Conservation (phyloP, 2,329 filamentous ascomycete genomes). For the Colletotrichum simmondsii region DNA sequence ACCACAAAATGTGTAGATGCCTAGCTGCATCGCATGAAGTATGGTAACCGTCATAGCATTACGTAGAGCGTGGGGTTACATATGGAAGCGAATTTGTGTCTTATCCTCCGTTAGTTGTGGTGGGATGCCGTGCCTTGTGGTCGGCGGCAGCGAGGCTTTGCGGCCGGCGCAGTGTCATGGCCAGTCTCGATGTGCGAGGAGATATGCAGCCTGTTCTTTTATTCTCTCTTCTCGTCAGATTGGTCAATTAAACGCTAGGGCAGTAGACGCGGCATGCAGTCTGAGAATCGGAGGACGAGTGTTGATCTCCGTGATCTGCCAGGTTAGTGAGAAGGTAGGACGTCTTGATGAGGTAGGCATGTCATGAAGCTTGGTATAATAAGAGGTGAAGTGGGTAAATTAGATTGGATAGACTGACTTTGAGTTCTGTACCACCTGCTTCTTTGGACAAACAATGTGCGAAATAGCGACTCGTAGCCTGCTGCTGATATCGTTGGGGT, state of each 20-base stretch:
- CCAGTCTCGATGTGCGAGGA: not conserved
- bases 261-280: not conserved
- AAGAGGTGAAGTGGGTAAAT: not conserved
- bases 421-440: not conserved
- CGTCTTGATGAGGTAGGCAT: not conserved
- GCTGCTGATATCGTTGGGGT: not conserved
- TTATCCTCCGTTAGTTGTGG: conserved; percentile 2
- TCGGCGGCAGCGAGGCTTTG: not conserved
- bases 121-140: not conserved
- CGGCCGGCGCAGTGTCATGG: not conserved
- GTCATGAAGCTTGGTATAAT: not conserved
- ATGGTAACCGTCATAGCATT: not conserved
- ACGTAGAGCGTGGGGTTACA: conserved; percentile 9
- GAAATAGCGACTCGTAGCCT: not conserved
- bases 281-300: not conserved
- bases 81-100: not conserved
- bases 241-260: conserved; percentile 15
- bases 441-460: not conserved
- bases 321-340: not conserved
- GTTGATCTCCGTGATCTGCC: not conserved
- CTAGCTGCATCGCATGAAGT: not conserved
- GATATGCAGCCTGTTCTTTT: not conserved
- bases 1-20: not conserved
- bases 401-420: not conserved
- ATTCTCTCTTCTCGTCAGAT: not conserved